These are phyloP conservation scores for Daldinia concentrica DNA, from an alignment of 495 filamentous ascomycete species.

Conservation along the genomic window DNA sequence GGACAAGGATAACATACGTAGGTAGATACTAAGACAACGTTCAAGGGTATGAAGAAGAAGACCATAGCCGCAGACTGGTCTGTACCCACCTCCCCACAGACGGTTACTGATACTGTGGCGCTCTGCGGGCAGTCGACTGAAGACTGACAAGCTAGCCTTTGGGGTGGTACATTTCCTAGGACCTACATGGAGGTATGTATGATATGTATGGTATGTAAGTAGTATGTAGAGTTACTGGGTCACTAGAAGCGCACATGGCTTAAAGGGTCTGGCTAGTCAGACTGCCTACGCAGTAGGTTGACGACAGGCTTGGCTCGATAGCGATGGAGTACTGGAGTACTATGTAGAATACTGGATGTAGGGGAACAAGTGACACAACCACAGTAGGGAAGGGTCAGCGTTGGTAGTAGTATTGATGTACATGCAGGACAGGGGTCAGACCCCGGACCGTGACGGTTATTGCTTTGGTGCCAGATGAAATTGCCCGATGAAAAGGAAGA, in stretches of 20 bases:
- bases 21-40: slow-evolving; percentile 34
- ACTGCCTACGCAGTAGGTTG: slow-evolving; percentile 8
- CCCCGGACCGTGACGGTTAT: slow-evolving; percentile 47
- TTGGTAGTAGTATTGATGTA: slow-evolving; percentile 42
- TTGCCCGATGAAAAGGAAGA: slow-evolving; percentile 53
- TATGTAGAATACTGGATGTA: slow-evolving; percentile 12
- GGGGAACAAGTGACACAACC: slow-evolving; percentile 37
- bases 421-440: slow-evolving; percentile 41
- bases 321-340: slow-evolving; percentile 17
- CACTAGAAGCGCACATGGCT: slow-evolving; percentile 35
- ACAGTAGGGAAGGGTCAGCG: slow-evolving; percentile 41
- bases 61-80: slow-evolving; percentile 25
- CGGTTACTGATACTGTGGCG: slow-evolving; percentile 23
- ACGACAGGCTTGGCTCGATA: slow-evolving; percentile 32
- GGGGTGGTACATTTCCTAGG: not conserved
- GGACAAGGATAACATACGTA: slow-evolving; percentile 38
- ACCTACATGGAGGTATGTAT: not conserved
- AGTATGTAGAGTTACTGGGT: slow-evolving; percentile 3
- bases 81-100: slow-evolving; percentile 40
- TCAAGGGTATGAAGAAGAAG: slow-evolving; percentile 35
- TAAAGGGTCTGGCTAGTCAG: slow-evolving; percentile 33
- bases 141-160: slow-evolving; percentile 4
- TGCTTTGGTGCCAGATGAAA: slow-evolving; percentile 52
- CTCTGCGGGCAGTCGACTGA: slow-evolving; percentile 16
- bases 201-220: not conserved